Evolutionary conservation across 768 basidiomycete species (phyloP), one percentile per base, ranked within the genome.

Genomic region (Mycena polygramma): DNA sequence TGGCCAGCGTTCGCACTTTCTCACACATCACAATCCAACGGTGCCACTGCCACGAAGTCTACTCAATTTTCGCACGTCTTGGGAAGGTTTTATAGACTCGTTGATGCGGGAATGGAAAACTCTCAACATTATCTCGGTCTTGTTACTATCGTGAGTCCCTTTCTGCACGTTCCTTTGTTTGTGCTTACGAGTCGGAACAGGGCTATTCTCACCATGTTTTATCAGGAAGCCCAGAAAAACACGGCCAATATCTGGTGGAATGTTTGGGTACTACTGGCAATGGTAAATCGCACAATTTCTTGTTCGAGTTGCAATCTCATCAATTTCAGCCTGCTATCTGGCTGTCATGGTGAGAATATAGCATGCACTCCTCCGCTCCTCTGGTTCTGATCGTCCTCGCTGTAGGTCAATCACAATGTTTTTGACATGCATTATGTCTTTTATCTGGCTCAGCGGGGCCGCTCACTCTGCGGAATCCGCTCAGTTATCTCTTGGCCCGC

Each of bases 221-320:
- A 46, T 13, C 60, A 91, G 88, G 91, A 92, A 74, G 87, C 89
- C 2, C 84, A 86, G 57, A 79, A 78, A 51, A 71, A 73, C 2
- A 73, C 69, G 15, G 74, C 78, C 0, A 55, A 57, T 0, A 78
- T 81, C 36, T 80, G 74, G 68, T 84, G 91, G 91, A 92, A 92
- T 69, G 88, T 92, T 20, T 92, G 91, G 90, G 86, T 92, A 1
- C 69, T 92, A 22, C 82, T 92, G 36, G 88, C 90, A 0, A 85
- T 90, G 82, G 71, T 72, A 19, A 15, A 52, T 22, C 22, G 1
- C 14, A 17, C 24, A 17, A 41, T 41, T 10, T 41, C 39, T 11
- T 41, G 41, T 41, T 15, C 41, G 11, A 41, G 8, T 15, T 30
- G 30, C 41, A 11, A 41, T 41, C 43, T 58, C 7, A 65, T 43